Percentiles rank a stretch among this genome's conserved stretches.
Conservation (phyloP, 129 eudicot species). For the Ambrosia trifida region DNA sequence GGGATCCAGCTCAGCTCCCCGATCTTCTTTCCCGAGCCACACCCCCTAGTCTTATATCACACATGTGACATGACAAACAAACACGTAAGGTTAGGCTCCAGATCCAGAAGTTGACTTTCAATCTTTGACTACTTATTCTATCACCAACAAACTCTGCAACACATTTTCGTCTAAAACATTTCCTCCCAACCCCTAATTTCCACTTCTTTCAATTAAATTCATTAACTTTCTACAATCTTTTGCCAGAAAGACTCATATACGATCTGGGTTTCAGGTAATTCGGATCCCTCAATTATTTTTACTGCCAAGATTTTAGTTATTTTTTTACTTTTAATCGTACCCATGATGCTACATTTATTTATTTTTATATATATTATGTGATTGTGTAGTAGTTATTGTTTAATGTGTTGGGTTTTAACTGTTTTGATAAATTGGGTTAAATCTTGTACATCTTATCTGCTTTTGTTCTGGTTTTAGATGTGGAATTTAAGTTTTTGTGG, state of each 20-base stretch:
- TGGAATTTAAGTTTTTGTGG: constrained; percentile 10
- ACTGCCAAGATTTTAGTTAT: constrained; percentile 14
- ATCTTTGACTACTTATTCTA: constrained; percentile 21
- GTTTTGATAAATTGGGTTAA: constrained; percentile 18
- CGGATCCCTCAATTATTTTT: constrained; percentile 5
- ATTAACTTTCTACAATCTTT: neutral
- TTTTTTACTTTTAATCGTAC: neutral
- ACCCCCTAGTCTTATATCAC: too few relatives aligned
- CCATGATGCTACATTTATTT: constrained; percentile 23
- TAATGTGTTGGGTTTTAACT: neutral
- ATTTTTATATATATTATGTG: neutral
- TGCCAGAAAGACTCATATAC: neutral
- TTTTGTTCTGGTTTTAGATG: neutral
- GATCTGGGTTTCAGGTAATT: constrained; percentile 30
- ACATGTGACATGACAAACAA: neutral
- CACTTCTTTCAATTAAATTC: neutral
- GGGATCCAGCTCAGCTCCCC: too few relatives aligned
- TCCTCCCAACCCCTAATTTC: constrained; percentile 18
- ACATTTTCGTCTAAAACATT: constrained; percentile 6
- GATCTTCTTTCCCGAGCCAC: too few relatives aligned
- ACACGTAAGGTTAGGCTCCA: neutral
- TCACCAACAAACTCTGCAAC: neutral
- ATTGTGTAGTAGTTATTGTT: constrained; percentile 10
- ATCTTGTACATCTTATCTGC: constrained; percentile 9
- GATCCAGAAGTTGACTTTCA: constrained; percentile 28